Evolutionary conservation across 2,329 filamentous ascomycete species (phyloP).

Genomic region (Colletotrichum theobromicola): DNA sequence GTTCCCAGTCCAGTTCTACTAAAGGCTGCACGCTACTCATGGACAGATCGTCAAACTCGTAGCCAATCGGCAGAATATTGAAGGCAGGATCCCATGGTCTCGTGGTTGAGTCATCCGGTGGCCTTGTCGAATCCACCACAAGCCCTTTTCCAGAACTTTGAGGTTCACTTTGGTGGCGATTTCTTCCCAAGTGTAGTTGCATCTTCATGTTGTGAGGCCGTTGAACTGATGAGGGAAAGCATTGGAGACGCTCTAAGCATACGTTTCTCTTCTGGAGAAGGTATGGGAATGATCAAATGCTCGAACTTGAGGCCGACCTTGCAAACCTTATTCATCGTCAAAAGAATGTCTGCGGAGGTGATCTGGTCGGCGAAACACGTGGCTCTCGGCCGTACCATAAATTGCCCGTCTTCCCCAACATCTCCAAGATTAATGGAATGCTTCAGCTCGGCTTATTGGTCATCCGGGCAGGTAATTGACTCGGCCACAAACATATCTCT

Average conservation of each 20-base stretch:
- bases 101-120: not conserved
- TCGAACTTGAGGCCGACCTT: not conserved
- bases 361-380: not conserved
- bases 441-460: not conserved
- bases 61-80: not conserved
- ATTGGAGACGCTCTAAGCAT: not conserved
- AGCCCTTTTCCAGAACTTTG: not conserved
- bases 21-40: not conserved
- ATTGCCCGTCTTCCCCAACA: not conserved
- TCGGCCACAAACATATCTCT: not conserved
- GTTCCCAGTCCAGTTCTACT: not conserved
- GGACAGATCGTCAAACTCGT: not conserved
- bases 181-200: not conserved
- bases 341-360: not conserved
- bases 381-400: accelerated
- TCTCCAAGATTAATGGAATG: not conserved
- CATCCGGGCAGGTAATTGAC: not conserved
- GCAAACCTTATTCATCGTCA: not conserved
- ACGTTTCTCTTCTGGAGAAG: not conserved
- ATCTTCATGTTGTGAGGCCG: not conserved
- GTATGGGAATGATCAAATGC: not conserved
- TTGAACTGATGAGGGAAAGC: not conserved
- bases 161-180: not conserved
- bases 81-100: not conserved
- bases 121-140: not conserved